phyloP scores from a whole-genome alignment of 2,329 filamentous ascomycete species.

The Graphilbum fragrans region DNA sequence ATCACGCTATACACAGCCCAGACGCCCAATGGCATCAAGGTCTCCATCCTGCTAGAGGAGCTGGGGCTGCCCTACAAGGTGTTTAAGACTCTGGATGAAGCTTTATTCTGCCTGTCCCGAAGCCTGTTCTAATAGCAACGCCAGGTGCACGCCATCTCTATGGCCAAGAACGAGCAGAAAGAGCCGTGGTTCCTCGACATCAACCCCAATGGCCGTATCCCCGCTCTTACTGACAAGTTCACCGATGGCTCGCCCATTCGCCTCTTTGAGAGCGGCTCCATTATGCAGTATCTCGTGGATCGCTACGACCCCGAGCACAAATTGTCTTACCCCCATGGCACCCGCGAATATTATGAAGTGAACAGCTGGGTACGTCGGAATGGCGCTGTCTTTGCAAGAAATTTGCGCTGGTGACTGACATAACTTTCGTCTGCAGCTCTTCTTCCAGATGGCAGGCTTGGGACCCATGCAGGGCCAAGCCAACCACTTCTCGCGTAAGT shows the following conservation, averaged over 20 bases:
- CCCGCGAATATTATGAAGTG: slow-evolving; percentile 65
- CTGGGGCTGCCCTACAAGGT: slow-evolving; percentile 72
- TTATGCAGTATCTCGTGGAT: slow-evolving; percentile 74
- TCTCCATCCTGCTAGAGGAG: slow-evolving; percentile 78
- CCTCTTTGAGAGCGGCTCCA: slow-evolving; percentile 74
- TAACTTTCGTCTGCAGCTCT: slow-evolving; percentile 26
- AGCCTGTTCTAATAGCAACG: neutral
- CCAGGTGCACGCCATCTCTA: slow-evolving; percentile 50
- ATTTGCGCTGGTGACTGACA: neutral
- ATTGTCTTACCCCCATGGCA: slow-evolving; percentile 63
- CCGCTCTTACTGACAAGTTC: slow-evolving; percentile 71
- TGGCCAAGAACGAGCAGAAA: slow-evolving; percentile 64
- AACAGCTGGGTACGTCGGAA: slow-evolving; percentile 56
- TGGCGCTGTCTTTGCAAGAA: no score
- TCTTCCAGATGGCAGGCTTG: slow-evolving; percentile 68
- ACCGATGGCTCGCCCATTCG: slow-evolving; percentile 60
- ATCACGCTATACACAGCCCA: slow-evolving; percentile 73
- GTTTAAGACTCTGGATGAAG: neutral
- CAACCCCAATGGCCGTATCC: slow-evolving; percentile 88
- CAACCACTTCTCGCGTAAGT: slow-evolving; percentile 64
- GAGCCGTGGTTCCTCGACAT: slow-evolving; percentile 80
- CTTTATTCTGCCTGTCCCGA: neutral
- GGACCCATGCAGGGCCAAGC: slow-evolving; percentile 77
- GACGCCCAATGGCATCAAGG: slow-evolving; percentile 85
- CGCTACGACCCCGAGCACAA: slow-evolving; percentile 74